phyloP scores from a whole-genome alignment of 495 filamentous ascomycete genomes.

The Neurospora sp. region DNA sequence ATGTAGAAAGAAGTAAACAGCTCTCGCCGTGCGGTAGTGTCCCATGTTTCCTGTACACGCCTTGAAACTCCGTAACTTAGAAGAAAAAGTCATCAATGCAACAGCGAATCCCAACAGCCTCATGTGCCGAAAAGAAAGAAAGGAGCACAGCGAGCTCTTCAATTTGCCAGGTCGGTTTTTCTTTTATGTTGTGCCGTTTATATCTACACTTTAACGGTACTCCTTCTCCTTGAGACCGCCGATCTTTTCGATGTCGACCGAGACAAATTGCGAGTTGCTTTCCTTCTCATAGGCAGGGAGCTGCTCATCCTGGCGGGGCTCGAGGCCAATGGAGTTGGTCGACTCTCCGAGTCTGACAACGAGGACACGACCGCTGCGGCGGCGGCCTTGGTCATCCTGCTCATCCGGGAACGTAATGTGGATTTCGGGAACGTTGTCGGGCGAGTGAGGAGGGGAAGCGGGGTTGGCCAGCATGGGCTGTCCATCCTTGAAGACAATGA shows the following conservation, averaged over 20 bases:
- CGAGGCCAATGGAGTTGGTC: slow-evolving; percentile 57
- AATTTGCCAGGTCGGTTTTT: background rate
- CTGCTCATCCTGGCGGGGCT: slow-evolving; percentile 69
- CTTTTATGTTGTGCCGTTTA: background rate
- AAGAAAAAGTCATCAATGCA: background rate
- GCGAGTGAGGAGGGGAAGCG: slow-evolving; percentile 63
- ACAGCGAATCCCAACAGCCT: background rate
- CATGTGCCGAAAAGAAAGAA: background rate
- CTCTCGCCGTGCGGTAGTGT: slow-evolving; percentile 12
- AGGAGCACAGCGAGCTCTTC: background rate
- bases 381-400: slow-evolving; percentile 75
- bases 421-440: slow-evolving; percentile 80
- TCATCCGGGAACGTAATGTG: slow-evolving; percentile 98
- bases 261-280: slow-evolving; percentile 68
- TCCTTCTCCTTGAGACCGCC: slow-evolving; percentile 91
- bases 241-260: slow-evolving; percentile 87
- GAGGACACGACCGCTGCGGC: slow-evolving; percentile 79
- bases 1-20: slow-evolving; percentile 7
- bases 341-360: slow-evolving; percentile 87
- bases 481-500: slow-evolving; percentile 60
- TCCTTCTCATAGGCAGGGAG: slow-evolving; percentile 82
- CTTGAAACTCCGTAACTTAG: slow-evolving; percentile 12
- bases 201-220: slow-evolving; percentile 21
- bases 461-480: slow-evolving; percentile 66
- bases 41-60: slow-evolving; percentile 10